Evolutionary conservation across 306 rosid genomes (phyloP), one percentile per base, ranked within the genome.

Genomic region (Leucaena leucocephala): DNA sequence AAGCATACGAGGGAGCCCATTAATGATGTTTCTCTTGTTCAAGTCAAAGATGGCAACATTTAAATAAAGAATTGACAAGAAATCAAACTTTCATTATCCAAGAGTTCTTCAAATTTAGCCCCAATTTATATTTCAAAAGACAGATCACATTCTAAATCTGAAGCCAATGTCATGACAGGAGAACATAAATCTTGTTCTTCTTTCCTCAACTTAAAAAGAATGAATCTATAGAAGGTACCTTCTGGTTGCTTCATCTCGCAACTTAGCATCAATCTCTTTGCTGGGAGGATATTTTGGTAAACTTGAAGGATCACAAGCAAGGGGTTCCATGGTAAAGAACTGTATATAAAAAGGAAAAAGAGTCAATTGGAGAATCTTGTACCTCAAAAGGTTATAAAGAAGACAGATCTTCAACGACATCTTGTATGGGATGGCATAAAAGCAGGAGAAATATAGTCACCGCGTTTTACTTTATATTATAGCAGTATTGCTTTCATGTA

Each of bases 251-350:
- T 82, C 93, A 62, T 86, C 92, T 78, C 85, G 88, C 80, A 92
- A 76, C 81, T 91, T 94, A 39, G 87, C 87, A 85, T 94, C 95
- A 38, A 94, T 94, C 88, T 94, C 98, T 88, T 94, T 94, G 88
- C 95, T 88, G 38, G 97, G 92, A 72, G 95, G 97, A 86, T 91
- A 94, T 82, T 87, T 92, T 48, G 97, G 98, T 78, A 94, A 86
- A 78, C 85, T 88, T 81, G 97, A 91, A 71, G 97, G 93, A 81
- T 92, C 91, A 57, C 98, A 94, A 48, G 98, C 88, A 77, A 82
- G 84, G 65, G 98, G 97, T 73, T 87, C 84, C 74, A 80, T 74
- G n/a, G 90, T 81, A 78, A 95, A 95, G 87, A 87, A 95, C 98
- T 95, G 89, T 22, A 67, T 80, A 64, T 57, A 70, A 33, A 88